A percentile compares a stretch with the other conserved stretches of the same genome.
These are phyloP conservation scores for Catenaria anguillulae DNA, from an alignment of 371 early-diverging fungal species.

Conservation along the genomic window DNA sequence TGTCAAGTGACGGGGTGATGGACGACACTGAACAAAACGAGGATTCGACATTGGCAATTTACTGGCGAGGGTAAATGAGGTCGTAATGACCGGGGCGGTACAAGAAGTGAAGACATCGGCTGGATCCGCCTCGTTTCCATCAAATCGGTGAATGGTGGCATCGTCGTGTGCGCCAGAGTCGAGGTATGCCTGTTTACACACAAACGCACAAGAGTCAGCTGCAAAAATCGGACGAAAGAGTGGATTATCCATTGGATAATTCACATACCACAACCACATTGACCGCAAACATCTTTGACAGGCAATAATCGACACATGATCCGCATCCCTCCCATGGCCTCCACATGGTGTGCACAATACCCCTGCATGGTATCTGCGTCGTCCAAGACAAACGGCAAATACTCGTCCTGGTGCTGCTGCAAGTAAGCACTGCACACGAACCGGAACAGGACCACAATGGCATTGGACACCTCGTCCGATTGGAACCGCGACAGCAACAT, in stretches of 20 bases:
- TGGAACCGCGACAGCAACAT: slow-evolving; percentile 38
- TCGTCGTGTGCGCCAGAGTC: slow-evolving; percentile 33
- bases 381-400: slow-evolving; percentile 44
- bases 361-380: slow-evolving; percentile 44
- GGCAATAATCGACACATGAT: slow-evolving; percentile 51
- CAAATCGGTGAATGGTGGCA: slow-evolving; percentile 36
- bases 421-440: slow-evolving; percentile 50
- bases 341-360: slow-evolving; percentile 46
- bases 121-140: slow-evolving; percentile 23
- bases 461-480: slow-evolving; percentile 43
- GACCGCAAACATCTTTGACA: slow-evolving; percentile 38
- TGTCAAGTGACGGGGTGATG: no score
- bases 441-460: slow-evolving; percentile 49
- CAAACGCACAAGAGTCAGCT: no score
- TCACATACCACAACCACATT: slow-evolving; percentile 31
- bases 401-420: slow-evolving; percentile 43
- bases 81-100: slow-evolving; percentile 47
- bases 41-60: no score
- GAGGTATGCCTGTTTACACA: slow-evolving; percentile 34
- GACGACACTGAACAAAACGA: no score
- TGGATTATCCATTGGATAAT: no score
- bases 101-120: slow-evolving; percentile 16
- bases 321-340: slow-evolving; percentile 58
- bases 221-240: no score
- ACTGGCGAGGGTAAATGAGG: slow-evolving; percentile 45